Percentiles rank a stretch among this genome's conserved stretches.
Evolutionary conservation across 345 rosid species (phyloP).

Genomic region (Camelina hispida): DNA sequence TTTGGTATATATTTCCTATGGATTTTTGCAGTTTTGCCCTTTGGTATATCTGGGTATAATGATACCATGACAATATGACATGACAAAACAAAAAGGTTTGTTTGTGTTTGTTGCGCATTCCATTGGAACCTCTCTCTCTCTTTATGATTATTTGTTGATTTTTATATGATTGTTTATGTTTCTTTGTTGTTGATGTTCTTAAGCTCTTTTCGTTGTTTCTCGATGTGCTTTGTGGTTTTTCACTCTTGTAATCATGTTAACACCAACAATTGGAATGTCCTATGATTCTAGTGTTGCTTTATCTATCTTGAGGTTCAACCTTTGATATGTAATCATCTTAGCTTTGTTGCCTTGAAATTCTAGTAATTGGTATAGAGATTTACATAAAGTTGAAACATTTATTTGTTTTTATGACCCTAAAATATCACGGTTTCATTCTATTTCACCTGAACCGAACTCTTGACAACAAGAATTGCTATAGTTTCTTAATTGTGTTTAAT

Average conservation of each 20-base stretch:
- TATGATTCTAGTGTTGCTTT: neutral
- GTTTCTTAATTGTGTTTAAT: too few relatives aligned
- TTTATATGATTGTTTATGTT: conserved; percentile 26
- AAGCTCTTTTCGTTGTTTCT: neutral
- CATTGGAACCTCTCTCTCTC: neutral
- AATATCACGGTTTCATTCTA: conserved; percentile 1
- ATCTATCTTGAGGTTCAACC: conserved; percentile 1
- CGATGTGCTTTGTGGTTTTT: conserved; percentile 4
- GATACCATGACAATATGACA: conserved; percentile 48
- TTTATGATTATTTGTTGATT: conserved; percentile 29
- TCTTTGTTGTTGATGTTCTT: neutral
- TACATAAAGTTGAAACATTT: neutral
- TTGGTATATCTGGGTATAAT: conserved; percentile 39
- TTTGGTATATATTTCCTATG: too few relatives aligned
- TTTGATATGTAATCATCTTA: neutral
- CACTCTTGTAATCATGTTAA: too few relatives aligned
- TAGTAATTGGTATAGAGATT: neutral
- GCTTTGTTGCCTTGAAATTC: neutral
- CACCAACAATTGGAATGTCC: neutral
- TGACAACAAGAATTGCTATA: neutral
- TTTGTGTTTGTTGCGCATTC: neutral
- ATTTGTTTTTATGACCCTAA: neutral
- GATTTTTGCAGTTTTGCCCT: too few relatives aligned
- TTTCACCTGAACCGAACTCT: neutral
- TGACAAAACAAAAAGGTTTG: neutral